Conservation (phyloP, 345 rosid species). For the Noccaea bulbosa region DNA sequence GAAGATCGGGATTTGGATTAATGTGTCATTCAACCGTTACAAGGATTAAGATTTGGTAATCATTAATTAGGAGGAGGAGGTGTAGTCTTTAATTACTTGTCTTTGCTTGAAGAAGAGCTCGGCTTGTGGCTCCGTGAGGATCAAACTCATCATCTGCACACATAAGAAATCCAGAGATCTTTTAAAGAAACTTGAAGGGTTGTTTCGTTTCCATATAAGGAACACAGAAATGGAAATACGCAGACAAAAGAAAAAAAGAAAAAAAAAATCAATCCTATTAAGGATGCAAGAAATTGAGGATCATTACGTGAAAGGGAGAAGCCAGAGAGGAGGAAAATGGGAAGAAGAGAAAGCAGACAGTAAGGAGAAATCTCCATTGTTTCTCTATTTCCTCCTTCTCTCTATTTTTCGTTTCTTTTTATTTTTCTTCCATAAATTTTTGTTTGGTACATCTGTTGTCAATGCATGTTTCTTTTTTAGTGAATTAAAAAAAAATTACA, state of each 20-base stretch:
- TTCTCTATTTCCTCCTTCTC: constrained; percentile 21
- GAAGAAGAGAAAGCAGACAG: constrained; percentile 38
- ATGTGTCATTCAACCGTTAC: not conserved
- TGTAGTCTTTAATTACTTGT: constrained; percentile 37
- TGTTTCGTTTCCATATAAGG: not conserved
- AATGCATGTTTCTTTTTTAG: constrained; percentile 6
- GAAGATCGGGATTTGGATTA: not conserved
- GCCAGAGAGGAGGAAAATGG: constrained; percentile 44
- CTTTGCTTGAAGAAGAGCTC: constrained; percentile 70
- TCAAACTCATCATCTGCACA: constrained; percentile 59
- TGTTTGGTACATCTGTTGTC: not conserved
- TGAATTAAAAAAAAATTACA: constrained; percentile 8
- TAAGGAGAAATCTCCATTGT: constrained; percentile 47
- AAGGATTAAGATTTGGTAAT: not conserved
- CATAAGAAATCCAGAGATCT: not conserved
- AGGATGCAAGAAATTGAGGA: not conserved
- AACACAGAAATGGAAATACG: not conserved
- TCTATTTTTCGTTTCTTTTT: not conserved
- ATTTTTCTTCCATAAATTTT: not conserved
- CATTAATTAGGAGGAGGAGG: not conserved
- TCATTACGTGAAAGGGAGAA: constrained; percentile 47
- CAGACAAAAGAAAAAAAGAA: not conserved
- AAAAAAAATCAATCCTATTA: not conserved
- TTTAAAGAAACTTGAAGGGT: not conserved
- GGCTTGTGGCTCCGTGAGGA: constrained; percentile 49